These are phyloP conservation scores for Candida jianshihensis DNA, from an alignment of 805 yeast species.

Conservation along the genomic window DNA sequence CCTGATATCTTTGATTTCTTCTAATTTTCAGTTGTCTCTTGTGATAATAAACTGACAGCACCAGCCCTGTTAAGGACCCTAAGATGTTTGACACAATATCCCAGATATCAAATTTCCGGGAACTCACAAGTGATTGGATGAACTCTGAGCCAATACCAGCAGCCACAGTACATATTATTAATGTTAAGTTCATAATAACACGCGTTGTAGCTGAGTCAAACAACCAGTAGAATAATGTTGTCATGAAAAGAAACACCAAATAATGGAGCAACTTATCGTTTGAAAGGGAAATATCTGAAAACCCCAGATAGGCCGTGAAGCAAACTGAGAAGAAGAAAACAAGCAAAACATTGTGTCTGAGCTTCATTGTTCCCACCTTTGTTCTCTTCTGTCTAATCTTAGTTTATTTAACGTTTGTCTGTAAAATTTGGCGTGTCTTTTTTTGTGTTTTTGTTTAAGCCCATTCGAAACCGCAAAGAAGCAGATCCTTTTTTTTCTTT, in stretches of 20 bases:
- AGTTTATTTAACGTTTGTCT: no score
- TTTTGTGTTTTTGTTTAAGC: no score
- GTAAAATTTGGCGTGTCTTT: no score
- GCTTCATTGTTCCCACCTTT: constrained; percentile 16
- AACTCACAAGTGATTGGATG: constrained; percentile 39
- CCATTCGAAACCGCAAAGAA: no score
- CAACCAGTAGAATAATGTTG: constrained; percentile 41
- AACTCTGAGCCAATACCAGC: constrained; percentile 47
- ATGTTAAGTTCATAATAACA: constrained; percentile 27
- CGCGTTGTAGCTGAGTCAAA: constrained; percentile 31
- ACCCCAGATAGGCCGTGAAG: constrained; percentile 20
- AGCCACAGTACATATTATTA: constrained; percentile 37
- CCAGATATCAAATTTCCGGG: constrained; percentile 38
- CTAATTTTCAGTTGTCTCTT: constrained; percentile 17
- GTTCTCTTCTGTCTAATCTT: no score
- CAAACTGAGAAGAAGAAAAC: constrained; percentile 30
- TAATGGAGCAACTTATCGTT: constrained; percentile 51
- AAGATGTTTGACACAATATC: constrained; percentile 36
- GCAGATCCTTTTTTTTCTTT: no score
- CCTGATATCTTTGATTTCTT: constrained; percentile 18
- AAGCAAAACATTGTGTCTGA: constrained; percentile 26
- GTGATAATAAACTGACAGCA: constrained; percentile 14
- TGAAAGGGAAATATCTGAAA: constrained; percentile 29
- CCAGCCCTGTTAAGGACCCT: constrained; percentile 22
- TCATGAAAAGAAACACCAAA: constrained; percentile 36